Evolutionary conservation across 495 filamentous ascomycete genomes (phyloP).

Genomic region (Podospora fimiseda): DNA sequence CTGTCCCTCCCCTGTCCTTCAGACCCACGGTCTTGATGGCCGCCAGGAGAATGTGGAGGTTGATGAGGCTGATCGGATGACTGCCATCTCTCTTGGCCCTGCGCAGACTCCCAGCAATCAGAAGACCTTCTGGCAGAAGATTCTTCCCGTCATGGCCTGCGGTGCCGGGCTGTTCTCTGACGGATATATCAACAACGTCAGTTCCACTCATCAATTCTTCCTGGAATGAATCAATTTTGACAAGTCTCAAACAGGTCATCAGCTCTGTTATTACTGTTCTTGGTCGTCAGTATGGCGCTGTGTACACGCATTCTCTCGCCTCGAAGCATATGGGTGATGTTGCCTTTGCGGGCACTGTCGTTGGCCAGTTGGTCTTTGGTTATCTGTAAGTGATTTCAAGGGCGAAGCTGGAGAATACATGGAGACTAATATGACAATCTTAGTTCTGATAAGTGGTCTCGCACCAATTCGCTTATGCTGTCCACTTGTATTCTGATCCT

Average conservation of each 20-base stretch:
- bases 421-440: neutral
- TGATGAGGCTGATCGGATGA: neutral
- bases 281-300: slow-evolving; percentile 50
- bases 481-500: slow-evolving; percentile 78
- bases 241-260: slow-evolving; percentile 67
- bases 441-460: slow-evolving; percentile 69
- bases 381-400: slow-evolving; percentile 41
- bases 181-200: slow-evolving; percentile 76
- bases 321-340: slow-evolving; percentile 67
- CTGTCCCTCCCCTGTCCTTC: neutral
- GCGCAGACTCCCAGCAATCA: neutral
- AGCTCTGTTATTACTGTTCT: slow-evolving; percentile 74
- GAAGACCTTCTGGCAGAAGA: slow-evolving; percentile 15
- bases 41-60: neutral
- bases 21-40: neutral
- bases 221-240: neutral
- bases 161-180: slow-evolving; percentile 87
- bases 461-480: slow-evolving; percentile 71
- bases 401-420: neutral
- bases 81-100: neutral
- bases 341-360: slow-evolving; percentile 81
- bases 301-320: slow-evolving; percentile 60
- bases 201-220: neutral
- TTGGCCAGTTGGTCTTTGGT: slow-evolving; percentile 79
- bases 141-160: slow-evolving; percentile 62